Conservation (phyloP, 2,329 filamentous ascomycete genomes). For the Diaporthe humulicola region DNA sequence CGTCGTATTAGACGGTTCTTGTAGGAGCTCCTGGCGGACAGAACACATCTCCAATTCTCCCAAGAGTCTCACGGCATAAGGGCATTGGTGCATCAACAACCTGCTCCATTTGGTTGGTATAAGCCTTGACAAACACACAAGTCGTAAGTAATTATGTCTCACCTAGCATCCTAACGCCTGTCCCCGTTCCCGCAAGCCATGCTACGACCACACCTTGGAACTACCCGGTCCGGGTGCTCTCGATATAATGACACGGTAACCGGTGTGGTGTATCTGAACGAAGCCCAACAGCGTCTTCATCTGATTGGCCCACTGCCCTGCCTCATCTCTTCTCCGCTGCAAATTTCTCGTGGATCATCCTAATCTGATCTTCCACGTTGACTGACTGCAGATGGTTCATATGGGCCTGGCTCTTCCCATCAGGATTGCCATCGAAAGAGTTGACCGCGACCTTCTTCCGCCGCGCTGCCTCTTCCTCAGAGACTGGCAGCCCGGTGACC, state of each 20-base stretch:
- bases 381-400: constrained; percentile 74
- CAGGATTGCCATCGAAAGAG: constrained; percentile 75
- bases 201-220: background rate
- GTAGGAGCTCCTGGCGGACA: background rate
- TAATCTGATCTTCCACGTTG: constrained; percentile 89
- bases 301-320: background rate
- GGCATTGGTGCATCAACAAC: constrained; percentile 28
- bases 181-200: background rate
- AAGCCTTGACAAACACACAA: constrained; percentile 37
- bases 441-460: constrained; percentile 79
- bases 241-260: background rate
- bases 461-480: constrained; percentile 80
- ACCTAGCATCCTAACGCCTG: constrained; percentile 30
- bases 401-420: constrained; percentile 67
- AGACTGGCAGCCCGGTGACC: constrained; percentile 74
- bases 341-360: constrained; percentile 71
- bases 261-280: constrained; percentile 2
- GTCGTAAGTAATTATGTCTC: constrained; percentile 30
- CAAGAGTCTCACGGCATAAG: constrained; percentile 13
- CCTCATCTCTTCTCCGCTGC: constrained; percentile 52
- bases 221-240: background rate
- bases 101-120: constrained; percentile 40
- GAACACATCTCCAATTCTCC: background rate
- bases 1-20: background rate
- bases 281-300: background rate